Evolutionary conservation across 2,329 filamentous ascomycete species (phyloP).

Genomic region (Cladosporium sp.): DNA sequence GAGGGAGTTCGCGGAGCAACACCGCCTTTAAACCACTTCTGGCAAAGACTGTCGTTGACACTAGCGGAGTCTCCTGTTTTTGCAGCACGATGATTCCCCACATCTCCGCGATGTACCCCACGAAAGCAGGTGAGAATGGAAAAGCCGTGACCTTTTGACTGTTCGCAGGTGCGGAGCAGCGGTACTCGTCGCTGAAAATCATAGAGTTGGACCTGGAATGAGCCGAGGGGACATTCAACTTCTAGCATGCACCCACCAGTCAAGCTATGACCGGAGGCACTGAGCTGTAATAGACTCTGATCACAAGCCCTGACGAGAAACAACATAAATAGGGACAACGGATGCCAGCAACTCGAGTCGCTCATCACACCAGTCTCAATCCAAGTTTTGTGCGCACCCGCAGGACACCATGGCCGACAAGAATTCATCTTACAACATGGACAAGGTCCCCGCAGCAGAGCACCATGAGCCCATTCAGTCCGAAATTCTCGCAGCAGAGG

Average conservation of each 20-base stretch:
- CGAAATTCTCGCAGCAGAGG: conserved; percentile 8
- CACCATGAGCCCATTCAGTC: conserved; percentile 3
- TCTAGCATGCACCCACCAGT: neutral
- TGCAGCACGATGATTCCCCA: conserved; percentile 17
- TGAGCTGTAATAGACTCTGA: neutral
- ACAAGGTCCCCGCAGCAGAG: neutral
- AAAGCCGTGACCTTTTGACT: no score
- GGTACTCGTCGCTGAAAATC: no score
- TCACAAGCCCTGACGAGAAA: neutral
- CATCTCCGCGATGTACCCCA: conserved; percentile 13
- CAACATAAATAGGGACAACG: neutral
- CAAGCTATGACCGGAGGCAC: neutral
- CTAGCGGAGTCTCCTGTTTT: conserved; percentile 13
- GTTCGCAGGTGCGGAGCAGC: no score
- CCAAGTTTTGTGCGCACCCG: neutral
- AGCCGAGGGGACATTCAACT: neutral
- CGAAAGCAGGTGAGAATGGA: no score
- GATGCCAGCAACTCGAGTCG: neutral
- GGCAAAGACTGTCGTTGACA: neutral
- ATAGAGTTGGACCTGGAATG: neutral
- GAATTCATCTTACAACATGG: neutral
- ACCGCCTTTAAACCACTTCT: neutral
- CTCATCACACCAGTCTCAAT: neutral
- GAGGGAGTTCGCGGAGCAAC: neutral
- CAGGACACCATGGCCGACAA: neutral